A percentile compares a stretch with the other conserved stretches of the same genome.
phyloP scores from a whole-genome alignment of 495 filamentous ascomycete genomes.

The Neurospora intermedia region DNA sequence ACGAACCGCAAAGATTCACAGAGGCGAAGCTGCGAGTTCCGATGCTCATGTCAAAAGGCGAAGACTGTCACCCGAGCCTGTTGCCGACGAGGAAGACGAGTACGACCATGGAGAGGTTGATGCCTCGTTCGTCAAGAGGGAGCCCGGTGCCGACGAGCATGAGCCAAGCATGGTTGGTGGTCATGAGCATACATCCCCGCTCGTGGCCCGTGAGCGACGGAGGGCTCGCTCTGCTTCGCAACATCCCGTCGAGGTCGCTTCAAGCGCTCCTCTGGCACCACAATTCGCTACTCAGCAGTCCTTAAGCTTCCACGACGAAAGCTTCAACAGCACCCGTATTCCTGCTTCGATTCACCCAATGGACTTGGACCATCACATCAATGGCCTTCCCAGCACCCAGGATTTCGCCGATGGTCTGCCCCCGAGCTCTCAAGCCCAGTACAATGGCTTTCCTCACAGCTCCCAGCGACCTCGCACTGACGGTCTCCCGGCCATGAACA shows the following conservation, averaged over 20 bases:
- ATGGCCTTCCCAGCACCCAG: background rate
- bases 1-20: background rate
- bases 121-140: background rate
- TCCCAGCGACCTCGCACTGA: background rate
- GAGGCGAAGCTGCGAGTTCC: background rate
- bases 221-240: background rate
- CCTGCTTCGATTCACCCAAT: background rate
- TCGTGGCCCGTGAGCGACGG: background rate
- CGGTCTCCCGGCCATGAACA: background rate
- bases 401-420: background rate
- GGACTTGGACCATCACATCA: background rate
- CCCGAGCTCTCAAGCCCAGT: background rate
- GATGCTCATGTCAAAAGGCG: background rate
- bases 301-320: background rate
- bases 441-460: background rate
- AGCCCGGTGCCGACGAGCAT: background rate
- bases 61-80: background rate
- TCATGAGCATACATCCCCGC: background rate
- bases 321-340: background rate
- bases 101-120: background rate
- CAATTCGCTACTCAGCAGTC: background rate
- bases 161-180: background rate
- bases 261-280: background rate
- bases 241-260: background rate
- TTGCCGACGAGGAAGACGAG: background rate